Base-by-base conservation (phyloP, 352 stramenopile genomes). In the Blastocystis sp. region DNA sequence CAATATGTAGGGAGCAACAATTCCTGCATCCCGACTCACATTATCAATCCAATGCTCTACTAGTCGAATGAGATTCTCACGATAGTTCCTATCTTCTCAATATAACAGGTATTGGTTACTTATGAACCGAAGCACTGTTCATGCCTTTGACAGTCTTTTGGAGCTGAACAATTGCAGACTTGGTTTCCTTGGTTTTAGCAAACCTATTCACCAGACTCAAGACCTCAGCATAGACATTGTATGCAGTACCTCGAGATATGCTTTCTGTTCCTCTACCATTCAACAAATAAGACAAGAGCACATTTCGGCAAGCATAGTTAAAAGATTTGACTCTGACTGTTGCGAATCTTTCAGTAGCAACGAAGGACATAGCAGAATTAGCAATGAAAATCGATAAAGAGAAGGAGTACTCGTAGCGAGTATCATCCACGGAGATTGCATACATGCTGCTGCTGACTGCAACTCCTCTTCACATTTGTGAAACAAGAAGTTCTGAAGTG, bases 151-250 rank as follows among this genome's bases (percentile, higher is more conserved):
- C 3, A 1, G 9, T 47, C 50, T 85, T 85, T 55, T 54, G 50
- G 20, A 85, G 54, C 45, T 34, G 16, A 65, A 20, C 43, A 20
- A 85, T 18, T 9, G 18, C 30, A 6, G 45, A 9, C n/a, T 85
- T 85, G 50, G 65, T 85, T 37, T 85, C 73, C 73, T 85, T 85
- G 8, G 50, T 85, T 45, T 68, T 66, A 8, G 47, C 20, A 18
- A 50, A 50, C 47, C 20, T 65, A 3, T 20, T n/a, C 30, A 85
- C 20, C 4, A 41, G 7, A 9, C 20, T 45, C 18, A 37, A 3
- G 3, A 85, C 16, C 16, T 85, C 73, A 7, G 18, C 13, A 26
- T 20, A 24, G 2, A 65, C 73, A 13, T 56, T 45, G 39, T 34
- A 55, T 55, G 47, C n/a, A 3, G 11, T 66, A 11, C 54, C 30